Conservation (phyloP, 495 filamentous ascomycete genomes). For the Cercophora samala region DNA sequence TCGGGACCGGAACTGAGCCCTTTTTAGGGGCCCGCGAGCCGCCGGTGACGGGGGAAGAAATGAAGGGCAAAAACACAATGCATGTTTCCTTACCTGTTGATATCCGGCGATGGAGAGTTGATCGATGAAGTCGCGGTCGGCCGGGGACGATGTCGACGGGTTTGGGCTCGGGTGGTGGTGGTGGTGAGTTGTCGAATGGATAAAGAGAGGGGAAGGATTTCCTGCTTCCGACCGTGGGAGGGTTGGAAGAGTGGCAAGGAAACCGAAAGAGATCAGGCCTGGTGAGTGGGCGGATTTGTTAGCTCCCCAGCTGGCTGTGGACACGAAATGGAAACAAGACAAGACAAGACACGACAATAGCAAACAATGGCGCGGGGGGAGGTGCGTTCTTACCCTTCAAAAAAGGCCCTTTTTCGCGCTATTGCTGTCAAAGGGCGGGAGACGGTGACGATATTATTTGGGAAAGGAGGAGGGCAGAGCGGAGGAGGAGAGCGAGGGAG, state of each 20-base stretch:
- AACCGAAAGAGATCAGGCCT: slow-evolving; percentile 19
- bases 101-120: slow-evolving; percentile 10
- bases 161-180: background rate
- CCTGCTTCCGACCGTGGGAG: slow-evolving; percentile 16
- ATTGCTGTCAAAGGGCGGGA: slow-evolving; percentile 19
- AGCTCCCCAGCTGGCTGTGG: background rate
- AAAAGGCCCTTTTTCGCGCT: slow-evolving; percentile 13
- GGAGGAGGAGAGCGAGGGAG: slow-evolving; percentile 22
- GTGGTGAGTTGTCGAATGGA: slow-evolving; percentile 5
- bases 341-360: slow-evolving; percentile 4
- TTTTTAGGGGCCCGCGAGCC: slow-evolving; percentile 1
- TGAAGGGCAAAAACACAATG: background rate
- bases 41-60: background rate
- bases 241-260: slow-evolving; percentile 14
- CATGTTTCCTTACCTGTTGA: slow-evolving; percentile 10
- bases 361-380: background rate
- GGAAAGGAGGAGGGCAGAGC: slow-evolving; percentile 21
- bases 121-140: background rate
- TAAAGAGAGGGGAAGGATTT: slow-evolving; percentile 17
- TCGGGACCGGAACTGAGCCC: slow-evolving; percentile 6
- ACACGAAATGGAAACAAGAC: too few relatives aligned
- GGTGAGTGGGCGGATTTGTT: slow-evolving; percentile 12
- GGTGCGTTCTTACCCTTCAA: slow-evolving; percentile 25
- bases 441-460: slow-evolving; percentile 17
- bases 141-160: slow-evolving; percentile 10